phyloP scores from a whole-genome alignment of 345 rosid species.

The Rhodamnia rubescens region DNA sequence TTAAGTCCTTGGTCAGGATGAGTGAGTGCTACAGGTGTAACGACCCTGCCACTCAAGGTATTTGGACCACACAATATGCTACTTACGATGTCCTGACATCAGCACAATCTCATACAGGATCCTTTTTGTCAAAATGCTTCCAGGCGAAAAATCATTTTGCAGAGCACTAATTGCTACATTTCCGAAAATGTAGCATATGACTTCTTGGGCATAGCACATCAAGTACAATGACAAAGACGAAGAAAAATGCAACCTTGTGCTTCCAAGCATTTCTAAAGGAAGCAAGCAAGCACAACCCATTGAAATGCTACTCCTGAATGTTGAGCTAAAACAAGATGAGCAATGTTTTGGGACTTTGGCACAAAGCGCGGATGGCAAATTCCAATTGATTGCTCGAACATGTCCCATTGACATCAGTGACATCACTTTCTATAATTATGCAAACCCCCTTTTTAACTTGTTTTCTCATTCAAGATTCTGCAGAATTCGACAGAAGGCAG shows the following conservation, averaged over 20 bases:
- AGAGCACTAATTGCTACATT: background rate
- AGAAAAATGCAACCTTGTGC: background rate
- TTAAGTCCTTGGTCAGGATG: background rate
- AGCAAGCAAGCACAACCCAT: background rate
- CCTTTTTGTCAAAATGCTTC: background rate
- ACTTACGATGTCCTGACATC: background rate
- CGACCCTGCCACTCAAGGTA: background rate
- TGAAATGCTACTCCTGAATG: background rate
- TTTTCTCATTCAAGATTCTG: background rate
- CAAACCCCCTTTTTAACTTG: background rate
- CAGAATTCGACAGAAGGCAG: background rate
- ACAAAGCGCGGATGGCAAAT: background rate
- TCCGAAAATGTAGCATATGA: background rate
- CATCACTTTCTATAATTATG: background rate
- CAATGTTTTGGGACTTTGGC: background rate
- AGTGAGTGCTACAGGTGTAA: background rate
- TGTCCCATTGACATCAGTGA: background rate
- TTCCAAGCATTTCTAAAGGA: background rate
- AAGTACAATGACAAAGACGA: background rate
- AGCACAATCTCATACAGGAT: background rate
- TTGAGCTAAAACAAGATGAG: background rate
- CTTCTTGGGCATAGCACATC: background rate
- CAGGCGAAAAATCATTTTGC: background rate
- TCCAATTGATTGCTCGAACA: background rate
- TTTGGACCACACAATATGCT: background rate